Evolutionary conservation across 1,284 basidiomycete genomes (phyloP).

Genomic region (Ceratobasidium sp.): DNA sequence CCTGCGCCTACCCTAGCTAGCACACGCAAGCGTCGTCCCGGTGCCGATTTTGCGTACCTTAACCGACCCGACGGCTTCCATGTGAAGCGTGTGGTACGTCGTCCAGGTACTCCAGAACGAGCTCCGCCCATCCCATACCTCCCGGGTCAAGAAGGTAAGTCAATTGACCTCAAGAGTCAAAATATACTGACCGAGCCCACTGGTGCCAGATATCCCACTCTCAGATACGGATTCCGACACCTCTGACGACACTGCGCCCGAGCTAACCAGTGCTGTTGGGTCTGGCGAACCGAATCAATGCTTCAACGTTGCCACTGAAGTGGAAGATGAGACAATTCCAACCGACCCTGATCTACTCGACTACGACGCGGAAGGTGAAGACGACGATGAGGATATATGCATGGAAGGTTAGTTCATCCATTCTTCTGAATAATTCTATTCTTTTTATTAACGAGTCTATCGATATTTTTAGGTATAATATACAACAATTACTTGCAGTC

Average conservation of each 20-base stretch:
- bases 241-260: no score
- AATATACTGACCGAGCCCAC: background rate
- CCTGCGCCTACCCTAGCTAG: background rate
- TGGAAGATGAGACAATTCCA: no score
- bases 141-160: conserved; percentile 19
- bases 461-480: no score
- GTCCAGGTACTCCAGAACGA: background rate
- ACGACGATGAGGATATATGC: conserved; percentile 12
- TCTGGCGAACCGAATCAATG: background rate
- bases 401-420: conserved; percentile 1
- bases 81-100: conserved; percentile 2
- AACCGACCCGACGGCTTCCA: background rate
- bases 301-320: background rate
- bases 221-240: background rate
- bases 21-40: conserved; percentile 12
- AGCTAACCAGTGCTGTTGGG: no score
- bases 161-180: no score
- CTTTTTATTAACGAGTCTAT: no score
- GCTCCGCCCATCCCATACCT: conserved; percentile 2
- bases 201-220: conserved; percentile 9
- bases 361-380: conserved; percentile 22
- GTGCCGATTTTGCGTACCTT: background rate
- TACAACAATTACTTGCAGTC: no score
- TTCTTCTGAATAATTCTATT: no score
- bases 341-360: background rate